Evolutionary conservation across 2,329 filamentous ascomycete genomes (phyloP), one percentile per base, ranked within the genome.

Genomic region (Thielaviopsis punctulata): DNA sequence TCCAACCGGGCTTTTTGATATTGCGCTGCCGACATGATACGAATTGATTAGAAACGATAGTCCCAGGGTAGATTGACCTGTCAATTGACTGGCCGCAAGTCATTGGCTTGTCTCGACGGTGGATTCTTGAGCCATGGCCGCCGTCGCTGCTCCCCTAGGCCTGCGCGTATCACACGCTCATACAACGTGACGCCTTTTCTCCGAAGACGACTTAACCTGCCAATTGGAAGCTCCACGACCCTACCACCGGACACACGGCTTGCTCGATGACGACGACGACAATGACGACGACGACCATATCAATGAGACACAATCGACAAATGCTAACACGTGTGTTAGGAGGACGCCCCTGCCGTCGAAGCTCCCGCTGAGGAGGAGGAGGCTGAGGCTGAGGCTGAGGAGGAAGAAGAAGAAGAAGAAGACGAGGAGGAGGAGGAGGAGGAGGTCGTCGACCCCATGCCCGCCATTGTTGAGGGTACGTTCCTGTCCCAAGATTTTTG

Each of bases 391-490:
- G 68, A 69, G 48, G 62, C 64, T 41, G 74, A 69, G 8, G 74
- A 73, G 21, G 74, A 75, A 18, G 78, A 73, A 23, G 79, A 75
- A 33, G 78, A 77, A 27, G 79, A 76, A 22, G 80, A 81, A 44
- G 83, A 81, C 23, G 82, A 84, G 44, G 81, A 83, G 30, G 82
- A 84, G 33, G 82, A 87, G 19, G 85, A 89, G 55, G 86, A 92
- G 50, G 86, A 90, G 57, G 84, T 89, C 56, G 80, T 83, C 60
- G 90, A 96, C 67, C 80, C 83, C 61, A 93, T 94, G 77, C 86
- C 89, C 57, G 77, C 79, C 68, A 70, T 96, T 57, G 85, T 94
- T 71, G 87, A 94, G 79, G 88, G 92, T 96, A 69, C 76, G 86
- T 66, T 12, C 24, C 18, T 56, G 52, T 24, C 53, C 52, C 44